Evolutionary conservation across 23 red algal species (phyloP), one percentile per base, ranked within the genome.

Genomic region (Chondrus crispus): DNA sequence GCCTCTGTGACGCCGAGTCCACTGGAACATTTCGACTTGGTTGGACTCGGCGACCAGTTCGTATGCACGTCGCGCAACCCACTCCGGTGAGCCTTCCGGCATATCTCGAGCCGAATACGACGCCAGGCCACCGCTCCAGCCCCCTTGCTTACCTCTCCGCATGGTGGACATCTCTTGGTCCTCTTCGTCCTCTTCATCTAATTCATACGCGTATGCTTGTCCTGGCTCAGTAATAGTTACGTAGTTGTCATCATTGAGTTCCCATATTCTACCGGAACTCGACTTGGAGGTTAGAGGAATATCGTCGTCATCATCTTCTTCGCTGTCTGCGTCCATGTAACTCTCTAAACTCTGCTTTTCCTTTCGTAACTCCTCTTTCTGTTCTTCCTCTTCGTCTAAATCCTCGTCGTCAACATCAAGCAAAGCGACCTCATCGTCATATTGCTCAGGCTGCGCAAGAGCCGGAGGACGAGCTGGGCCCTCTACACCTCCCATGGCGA

Each of bases 141-240:
- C 82, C 4, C 82, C 82, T 68, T 74, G 64, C 46, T 85, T 87
- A 36, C 92, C 92, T 1, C 92, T 47, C 3, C 92, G 82, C 2
- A 82, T 58, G 28, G 82, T 78, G 30, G 82, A 54, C 73, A 82
- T 87, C 54, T 94, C 92, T 28, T 79, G 92, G 7, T 94, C 92
- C 41, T 94, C 92, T 51, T 87, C 44, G 44, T 87, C 92, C 11
- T 82, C 92, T 18, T 80, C 82, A 71, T 94, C 92, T 33, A 88
- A 37, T 36, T 94, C 92, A 70, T 88, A 94, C 3, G 73, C 71
- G 62, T 88, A 94, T 10, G 92, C 69, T 54, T 94, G 68, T n/a
- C 92, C 92, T 20, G 92, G 92, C 24, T 94, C 92, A 18, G 92
- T 87, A 58, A 94, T 88, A 13, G 92, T 94, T 29, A 94, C 83